Evolutionary conservation across 2,329 filamentous ascomycete species (phyloP), one percentile per base, ranked within the genome.

Genomic region (Neonectria punicea): DNA sequence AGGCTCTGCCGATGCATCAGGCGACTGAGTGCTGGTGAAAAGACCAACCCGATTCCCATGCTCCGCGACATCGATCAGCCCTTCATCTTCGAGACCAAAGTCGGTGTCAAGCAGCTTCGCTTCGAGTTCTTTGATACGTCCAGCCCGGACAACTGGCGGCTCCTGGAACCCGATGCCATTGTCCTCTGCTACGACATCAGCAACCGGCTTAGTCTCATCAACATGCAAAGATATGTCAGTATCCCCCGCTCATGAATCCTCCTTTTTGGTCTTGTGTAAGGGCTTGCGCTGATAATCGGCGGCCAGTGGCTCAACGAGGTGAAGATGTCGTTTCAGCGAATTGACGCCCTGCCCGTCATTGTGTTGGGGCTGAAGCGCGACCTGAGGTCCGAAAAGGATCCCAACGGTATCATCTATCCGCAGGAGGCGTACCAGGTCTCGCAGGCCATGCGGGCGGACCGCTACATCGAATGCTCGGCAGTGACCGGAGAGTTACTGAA

Each of bases 401-500:
- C 86, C 2, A 87, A 88, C 64, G 87, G 87, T 32, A 84, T 86
- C 68, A 87, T 90, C 56, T 86, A 87, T 66, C 88, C 88, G 11
- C 85, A 90, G 66, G 88, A 90, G 75, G 88, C 82, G 1, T 87
- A 88, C 71, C 81, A 81, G 28, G 75, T 84, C 55, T 84, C 88
- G 22, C 87, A 89, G 71, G 82, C 84, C 68, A 82, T 90, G 81
- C 80, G 88, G 57, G 87, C 83, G 51, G 88, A 90, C 76, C 86
- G 85, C 67, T 90, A 90, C 70, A 84, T 89, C 74, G 88, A 90
- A 71, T 90, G 88, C 77, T 89, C 87, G 1, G 87, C 88, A 7
- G 78, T 85, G 53, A 89, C 86, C 4, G 88, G 88, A 16, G 87
- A 89, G 77, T 80, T 90, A 58, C 74, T 90, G 49, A 80, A 82